Base-by-base conservation (phyloP, 352 stramenopile species). In the Saprolegnia diclina region DNA sequence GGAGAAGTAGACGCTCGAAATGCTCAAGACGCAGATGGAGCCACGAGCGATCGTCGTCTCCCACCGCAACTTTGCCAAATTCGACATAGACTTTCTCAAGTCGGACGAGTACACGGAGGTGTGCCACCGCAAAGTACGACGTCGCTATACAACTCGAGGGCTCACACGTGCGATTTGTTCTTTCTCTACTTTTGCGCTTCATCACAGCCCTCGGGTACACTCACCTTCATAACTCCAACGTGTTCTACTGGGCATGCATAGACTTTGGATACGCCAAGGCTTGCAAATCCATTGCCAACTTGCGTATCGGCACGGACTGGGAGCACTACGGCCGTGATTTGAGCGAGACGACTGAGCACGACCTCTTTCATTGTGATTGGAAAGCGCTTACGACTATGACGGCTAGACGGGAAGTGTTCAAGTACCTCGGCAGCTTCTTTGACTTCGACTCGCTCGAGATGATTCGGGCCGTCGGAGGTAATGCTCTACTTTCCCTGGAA, bases 181-280 rank as follows among this genome's bases (percentile, higher is more conserved):
- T 35, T 35, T 35, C 29, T 35, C 29, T 6, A 35, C 29, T 2
- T n/a, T 35, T 35, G 29, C 29, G 29, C 29, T 35, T 35, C 5
- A 5, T 35, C 29, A 35, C 64, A 85, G 78, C 80, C 85, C 71
- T 82, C 77, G 56, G 76, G 76, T 85, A 73, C 46, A 18, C 21
- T 19, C 21, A 44, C 56, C 4, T 57, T 10, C 67, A 19, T 40
- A 40, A 14, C 14, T 7, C 24, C 38, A 5, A 10, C 21, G 40
- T 35, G 29, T 35, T 35, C 29, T 5, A 35, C 29, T 35, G 29
- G 2, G 29, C 29, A 35, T 18, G 10, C 11, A 19, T 66, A 95
- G 87, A 95, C 56, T 95, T 92, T 65, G 87, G 72, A 56, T 93
- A 86, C 46, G 35, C 79, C 6, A 91, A 90, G 68, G 83, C 79